A percentile compares a stretch with the other conserved stretches of the same genome.
phyloP scores from a whole-genome alignment of 441 rosid species.

The Melastoma candidum region DNA sequence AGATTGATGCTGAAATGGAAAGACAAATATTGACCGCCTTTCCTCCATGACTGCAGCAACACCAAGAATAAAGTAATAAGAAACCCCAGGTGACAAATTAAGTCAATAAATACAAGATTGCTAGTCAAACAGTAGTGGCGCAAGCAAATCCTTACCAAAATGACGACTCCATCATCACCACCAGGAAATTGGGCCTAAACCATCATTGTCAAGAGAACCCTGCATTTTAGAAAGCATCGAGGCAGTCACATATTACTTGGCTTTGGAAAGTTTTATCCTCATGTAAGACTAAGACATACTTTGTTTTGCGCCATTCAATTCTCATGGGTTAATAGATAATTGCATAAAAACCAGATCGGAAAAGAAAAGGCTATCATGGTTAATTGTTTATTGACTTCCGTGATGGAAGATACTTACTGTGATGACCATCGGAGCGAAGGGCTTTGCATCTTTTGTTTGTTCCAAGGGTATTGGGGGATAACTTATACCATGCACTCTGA shows the following conservation, averaged over 20 bases:
- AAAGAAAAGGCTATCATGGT: background rate
- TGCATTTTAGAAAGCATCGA: conserved; percentile 16
- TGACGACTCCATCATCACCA: conserved; percentile 30
- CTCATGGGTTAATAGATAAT: background rate
- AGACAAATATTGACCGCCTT: too few species aligned
- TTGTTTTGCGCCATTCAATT: background rate
- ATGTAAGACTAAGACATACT: background rate
- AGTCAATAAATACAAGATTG: too few species aligned
- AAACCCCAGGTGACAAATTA: too few species aligned
- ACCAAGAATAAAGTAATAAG: too few species aligned
- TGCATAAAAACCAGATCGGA: background rate
- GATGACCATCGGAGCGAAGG: conserved; percentile 85
- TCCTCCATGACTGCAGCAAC: too few species aligned
- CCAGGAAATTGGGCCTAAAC: conserved; percentile 78
- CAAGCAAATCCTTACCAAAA: too few species aligned
- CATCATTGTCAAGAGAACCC: conserved; percentile 61
- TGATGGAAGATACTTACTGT: conserved; percentile 40
- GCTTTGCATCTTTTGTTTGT: conserved; percentile 46
- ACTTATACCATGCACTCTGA: conserved; percentile 47
- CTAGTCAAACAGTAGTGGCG: too few species aligned
- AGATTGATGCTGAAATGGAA: too few species aligned
- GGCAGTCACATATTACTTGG: too few species aligned
- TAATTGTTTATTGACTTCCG: background rate
- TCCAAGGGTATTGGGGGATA: conserved; percentile 66
- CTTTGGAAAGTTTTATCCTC: background rate